Conservation (phyloP, 441 rosid species). For the Pelargonium australe region DNA sequence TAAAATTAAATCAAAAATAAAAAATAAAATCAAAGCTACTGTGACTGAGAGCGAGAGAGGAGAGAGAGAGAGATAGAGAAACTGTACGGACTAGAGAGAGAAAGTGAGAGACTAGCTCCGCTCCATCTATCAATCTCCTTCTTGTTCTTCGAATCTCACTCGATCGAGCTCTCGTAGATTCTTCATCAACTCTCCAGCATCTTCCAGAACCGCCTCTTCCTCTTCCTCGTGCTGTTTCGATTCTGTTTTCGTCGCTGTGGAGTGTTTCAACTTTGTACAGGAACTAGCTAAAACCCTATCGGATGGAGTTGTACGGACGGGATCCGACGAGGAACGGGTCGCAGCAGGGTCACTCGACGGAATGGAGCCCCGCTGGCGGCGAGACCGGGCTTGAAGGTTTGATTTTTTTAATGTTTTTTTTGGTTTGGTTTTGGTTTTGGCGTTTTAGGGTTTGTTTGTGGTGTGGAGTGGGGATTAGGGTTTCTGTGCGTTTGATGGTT, state of each 20-base stretch:
- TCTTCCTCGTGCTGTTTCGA: background rate
- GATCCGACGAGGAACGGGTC: slow-evolving; percentile 34
- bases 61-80: slow-evolving; percentile 2
- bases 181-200: slow-evolving; percentile 20
- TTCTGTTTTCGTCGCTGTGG: slow-evolving; percentile 8
- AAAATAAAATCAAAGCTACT: slow-evolving; percentile 4
- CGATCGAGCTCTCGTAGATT: slow-evolving; percentile 25
- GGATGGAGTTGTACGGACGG: slow-evolving; percentile 62
- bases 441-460: slow-evolving; percentile 34
- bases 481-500: background rate
- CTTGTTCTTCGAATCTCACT: slow-evolving; percentile 17
- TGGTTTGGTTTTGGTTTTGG: too few relatives aligned
- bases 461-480: slow-evolving; percentile 30
- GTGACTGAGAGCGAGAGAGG: background rate
- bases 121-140: slow-evolving; percentile 24
- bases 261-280: slow-evolving; percentile 38
- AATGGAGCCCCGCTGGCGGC: slow-evolving; percentile 48
- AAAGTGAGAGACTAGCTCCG: slow-evolving; percentile 16
- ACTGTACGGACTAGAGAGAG: slow-evolving; percentile 7
- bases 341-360: slow-evolving; percentile 40
- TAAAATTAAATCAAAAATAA: background rate
- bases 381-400: slow-evolving; percentile 61
- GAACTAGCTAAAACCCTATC: background rate
- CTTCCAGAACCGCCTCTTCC: background rate
- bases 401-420: background rate